Evolutionary conservation across 2,329 filamentous ascomycete genomes (phyloP).

Genomic region (Amylocarpus encephaloides): DNA sequence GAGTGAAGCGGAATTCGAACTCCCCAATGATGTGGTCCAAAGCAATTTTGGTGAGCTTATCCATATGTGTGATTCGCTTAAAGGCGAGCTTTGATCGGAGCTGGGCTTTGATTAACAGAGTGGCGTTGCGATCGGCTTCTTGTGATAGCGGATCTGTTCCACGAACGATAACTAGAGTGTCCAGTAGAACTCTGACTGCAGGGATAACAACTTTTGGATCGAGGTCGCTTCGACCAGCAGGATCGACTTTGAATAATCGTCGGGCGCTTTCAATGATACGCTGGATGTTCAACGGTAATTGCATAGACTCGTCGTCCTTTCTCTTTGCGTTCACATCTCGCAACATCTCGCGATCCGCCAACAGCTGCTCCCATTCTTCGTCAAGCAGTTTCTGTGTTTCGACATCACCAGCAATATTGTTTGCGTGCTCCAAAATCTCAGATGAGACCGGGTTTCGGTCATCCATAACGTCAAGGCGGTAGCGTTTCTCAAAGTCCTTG

Average conservation of each 20-base stretch:
- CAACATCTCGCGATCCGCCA: constrained; percentile 67
- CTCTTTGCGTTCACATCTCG: constrained; percentile 60
- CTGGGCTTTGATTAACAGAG: constrained; percentile 85
- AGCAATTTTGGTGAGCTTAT: constrained; percentile 82
- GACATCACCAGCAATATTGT: constrained; percentile 81
- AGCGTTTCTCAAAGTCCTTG: constrained; percentile 71
- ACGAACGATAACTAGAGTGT: constrained; percentile 76
- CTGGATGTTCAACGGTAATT: constrained; percentile 84
- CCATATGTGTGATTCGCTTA: constrained; percentile 82
- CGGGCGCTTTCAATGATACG: constrained; percentile 89
- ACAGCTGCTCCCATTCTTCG: constrained; percentile 75
- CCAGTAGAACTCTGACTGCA: constrained; percentile 66
- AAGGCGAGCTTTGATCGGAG: constrained; percentile 84
- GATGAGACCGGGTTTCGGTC: constrained; percentile 48
- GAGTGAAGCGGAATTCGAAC: constrained; percentile 80
- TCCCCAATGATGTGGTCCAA: constrained; percentile 91
- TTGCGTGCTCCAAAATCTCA: constrained; percentile 77
- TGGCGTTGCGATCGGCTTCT: constrained; percentile 85
- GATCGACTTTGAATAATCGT: constrained; percentile 84
- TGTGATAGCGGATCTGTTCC: constrained; percentile 74
- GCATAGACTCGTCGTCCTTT: constrained; percentile 78
- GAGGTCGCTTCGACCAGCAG: constrained; percentile 78
- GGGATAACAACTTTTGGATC: constrained; percentile 83
- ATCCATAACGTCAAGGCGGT: constrained; percentile 82
- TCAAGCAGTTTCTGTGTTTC: constrained; percentile 82